Evolutionary conservation across 805 yeast species (phyloP).

Genomic region (Grigorovia jiainica): DNA sequence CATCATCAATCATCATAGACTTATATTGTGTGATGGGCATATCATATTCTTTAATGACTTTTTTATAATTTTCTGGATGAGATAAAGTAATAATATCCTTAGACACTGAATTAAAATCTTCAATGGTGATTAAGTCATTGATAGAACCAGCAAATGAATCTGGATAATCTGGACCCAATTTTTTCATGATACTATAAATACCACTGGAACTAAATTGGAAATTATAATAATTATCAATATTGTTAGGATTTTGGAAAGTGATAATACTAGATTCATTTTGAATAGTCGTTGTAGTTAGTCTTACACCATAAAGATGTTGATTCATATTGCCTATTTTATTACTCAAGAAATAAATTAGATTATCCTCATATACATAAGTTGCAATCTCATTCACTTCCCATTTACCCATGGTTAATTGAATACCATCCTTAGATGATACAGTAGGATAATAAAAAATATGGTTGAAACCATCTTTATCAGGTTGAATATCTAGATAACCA

Average conservation of each 20-base stretch:
- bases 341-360: slow-evolving; percentile 45
- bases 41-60: slow-evolving; percentile 29
- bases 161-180: slow-evolving; percentile 21
- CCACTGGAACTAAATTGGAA: slow-evolving; percentile 50
- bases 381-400: slow-evolving; percentile 43
- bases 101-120: slow-evolving; percentile 12
- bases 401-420: slow-evolving; percentile 36
- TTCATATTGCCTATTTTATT: slow-evolving; percentile 39
- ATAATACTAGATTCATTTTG: slow-evolving; percentile 7
- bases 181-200: slow-evolving; percentile 30
- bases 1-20: slow-evolving; percentile 32
- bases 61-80: slow-evolving; percentile 7
- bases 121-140: slow-evolving; percentile 10
- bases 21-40: slow-evolving; percentile 39
- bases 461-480: slow-evolving; percentile 41
- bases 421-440: slow-evolving; percentile 33
- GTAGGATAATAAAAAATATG: slow-evolving; percentile 56
- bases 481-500: slow-evolving; percentile 60
- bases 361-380: slow-evolving; percentile 38
- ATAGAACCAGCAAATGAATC: slow-evolving; percentile 20
- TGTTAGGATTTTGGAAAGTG: slow-evolving; percentile 15
- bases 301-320: slow-evolving; percentile 48
- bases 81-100: slow-evolving; percentile 11
- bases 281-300: slow-evolving; percentile 19
- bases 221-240: slow-evolving; percentile 29